phyloP scores from a whole-genome alignment of 2,329 filamentous ascomycete species.

The Pezicula neosporulosa region DNA sequence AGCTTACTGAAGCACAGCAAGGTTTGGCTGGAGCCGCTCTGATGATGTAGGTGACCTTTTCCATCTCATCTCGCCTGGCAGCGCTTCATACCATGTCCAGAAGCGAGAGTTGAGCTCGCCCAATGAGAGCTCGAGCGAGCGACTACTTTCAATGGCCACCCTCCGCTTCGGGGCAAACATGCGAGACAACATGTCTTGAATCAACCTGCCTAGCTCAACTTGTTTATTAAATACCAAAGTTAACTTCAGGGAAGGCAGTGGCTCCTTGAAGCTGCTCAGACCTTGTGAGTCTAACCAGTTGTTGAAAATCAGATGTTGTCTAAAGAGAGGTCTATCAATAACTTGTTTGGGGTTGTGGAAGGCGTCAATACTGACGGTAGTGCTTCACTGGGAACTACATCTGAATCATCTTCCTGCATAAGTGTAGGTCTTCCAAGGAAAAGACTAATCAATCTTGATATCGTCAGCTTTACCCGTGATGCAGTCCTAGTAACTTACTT shows the following conservation, averaged over 20 bases:
- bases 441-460: slow-evolving; percentile 7
- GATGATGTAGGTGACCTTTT: background rate
- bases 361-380: background rate
- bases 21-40: background rate
- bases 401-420: slow-evolving; percentile 8
- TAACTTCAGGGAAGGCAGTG: background rate
- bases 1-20: background rate
- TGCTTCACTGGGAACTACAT: background rate
- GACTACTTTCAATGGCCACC: background rate
- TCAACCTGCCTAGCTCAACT: background rate
- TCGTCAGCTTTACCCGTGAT: no score
- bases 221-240: background rate
- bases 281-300: background rate
- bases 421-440: slow-evolving; percentile 8
- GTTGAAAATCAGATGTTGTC: background rate
- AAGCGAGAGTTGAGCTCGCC: background rate
- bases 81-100: background rate
- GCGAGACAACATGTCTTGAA: background rate
- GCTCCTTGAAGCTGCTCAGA: background rate
- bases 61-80: background rate
- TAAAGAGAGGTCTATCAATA: background rate
- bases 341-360: background rate
- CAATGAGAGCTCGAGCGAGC: background rate
- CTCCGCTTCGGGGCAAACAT: background rate
- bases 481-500: slow-evolving; percentile 8